A percentile compares a stretch with the other conserved stretches of the same genome.
Evolutionary conservation across 2,329 filamentous ascomycete species (phyloP).

Genomic region (Tolypocladium paradoxum): DNA sequence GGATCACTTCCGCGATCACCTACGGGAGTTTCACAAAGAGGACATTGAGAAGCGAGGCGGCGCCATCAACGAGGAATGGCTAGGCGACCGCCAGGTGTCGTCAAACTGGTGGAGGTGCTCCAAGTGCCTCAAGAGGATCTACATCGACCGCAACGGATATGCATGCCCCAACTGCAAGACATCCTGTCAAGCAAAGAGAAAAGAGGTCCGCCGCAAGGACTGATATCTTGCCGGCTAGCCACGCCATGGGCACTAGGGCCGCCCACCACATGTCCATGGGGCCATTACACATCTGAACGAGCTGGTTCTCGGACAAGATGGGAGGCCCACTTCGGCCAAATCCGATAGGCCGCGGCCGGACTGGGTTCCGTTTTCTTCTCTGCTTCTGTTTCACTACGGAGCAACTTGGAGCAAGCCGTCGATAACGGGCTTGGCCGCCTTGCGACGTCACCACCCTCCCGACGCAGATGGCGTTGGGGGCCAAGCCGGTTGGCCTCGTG

Average conservation of each 20-base stretch:
- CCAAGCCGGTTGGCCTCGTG: background rate
- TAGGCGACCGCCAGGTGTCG: slow-evolving; percentile 26
- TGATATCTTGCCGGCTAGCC: background rate
- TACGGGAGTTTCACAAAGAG: slow-evolving; percentile 44
- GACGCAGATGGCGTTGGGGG: background rate
- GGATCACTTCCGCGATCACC: slow-evolving; percentile 48
- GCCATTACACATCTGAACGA: background rate
- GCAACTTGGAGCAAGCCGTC: too few species aligned
- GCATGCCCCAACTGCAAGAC: slow-evolving; percentile 37
- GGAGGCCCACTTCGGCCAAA: background rate
- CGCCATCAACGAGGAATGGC: slow-evolving; percentile 24
- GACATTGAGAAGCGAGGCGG: slow-evolving; percentile 38
- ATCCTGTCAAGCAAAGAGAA: slow-evolving; percentile 32
- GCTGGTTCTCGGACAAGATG: background rate
- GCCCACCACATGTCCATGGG: background rate
- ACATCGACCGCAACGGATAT: slow-evolving; percentile 28
- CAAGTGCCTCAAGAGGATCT: slow-evolving; percentile 37
- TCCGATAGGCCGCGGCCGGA: background rate
- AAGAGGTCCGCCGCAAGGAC: slow-evolving; percentile 19
- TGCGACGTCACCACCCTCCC: background rate
- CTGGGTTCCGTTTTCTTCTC: background rate
- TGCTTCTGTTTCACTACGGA: background rate
- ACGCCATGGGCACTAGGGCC: background rate
- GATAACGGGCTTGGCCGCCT: background rate
- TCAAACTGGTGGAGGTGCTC: slow-evolving; percentile 43